Evolutionary conservation across 441 rosid genomes (phyloP).

Genomic region (Gossypium gossypioides): DNA sequence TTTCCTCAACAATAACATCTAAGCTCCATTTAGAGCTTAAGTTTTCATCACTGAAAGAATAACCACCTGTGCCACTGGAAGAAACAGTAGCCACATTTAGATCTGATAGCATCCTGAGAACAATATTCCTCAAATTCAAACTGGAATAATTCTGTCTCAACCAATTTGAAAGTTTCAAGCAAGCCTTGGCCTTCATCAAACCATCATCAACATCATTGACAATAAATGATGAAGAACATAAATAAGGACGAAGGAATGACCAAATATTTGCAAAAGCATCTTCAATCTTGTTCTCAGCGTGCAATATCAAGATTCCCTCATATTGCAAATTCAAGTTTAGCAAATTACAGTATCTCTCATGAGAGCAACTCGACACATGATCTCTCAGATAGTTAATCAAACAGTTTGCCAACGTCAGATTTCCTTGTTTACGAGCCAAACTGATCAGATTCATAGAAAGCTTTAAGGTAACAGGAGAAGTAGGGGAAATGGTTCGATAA

Average conservation of each 20-base stretch:
- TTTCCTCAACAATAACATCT: conserved; percentile 50
- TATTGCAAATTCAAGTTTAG: conserved; percentile 59
- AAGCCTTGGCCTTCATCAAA: conserved; percentile 82
- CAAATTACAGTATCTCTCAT: conserved; percentile 39
- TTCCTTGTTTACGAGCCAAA: conserved; percentile 82
- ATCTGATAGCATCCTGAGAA: conserved; percentile 49
- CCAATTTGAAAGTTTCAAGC: conserved; percentile 87
- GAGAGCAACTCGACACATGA: conserved; percentile 47
- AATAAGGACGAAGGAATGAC: conserved; percentile 65
- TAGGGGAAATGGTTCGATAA: conserved; percentile 55
- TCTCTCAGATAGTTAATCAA: conserved; percentile 51
- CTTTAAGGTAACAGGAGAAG: conserved; percentile 63
- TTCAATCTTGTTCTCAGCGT: conserved; percentile 65
- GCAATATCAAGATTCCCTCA: conserved; percentile 62
- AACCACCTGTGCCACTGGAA: conserved; percentile 26
- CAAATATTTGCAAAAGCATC: conserved; percentile 74
- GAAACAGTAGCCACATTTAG: conserved; percentile 31
- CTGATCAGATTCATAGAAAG: conserved; percentile 70
- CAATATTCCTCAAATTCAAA: conserved; percentile 38
- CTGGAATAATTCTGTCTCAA: conserved; percentile 48
- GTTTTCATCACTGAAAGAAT: conserved; percentile 28
- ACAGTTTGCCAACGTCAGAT: conserved; percentile 59
- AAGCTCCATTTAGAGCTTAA: conserved; percentile 29
- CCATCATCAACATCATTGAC: conserved; percentile 46
- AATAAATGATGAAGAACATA: conserved; percentile 43